Evolutionary conservation across 2,329 filamentous ascomycete genomes (phyloP), one percentile per base, ranked within the genome.

Genomic region (Aspergillus candidus): DNA sequence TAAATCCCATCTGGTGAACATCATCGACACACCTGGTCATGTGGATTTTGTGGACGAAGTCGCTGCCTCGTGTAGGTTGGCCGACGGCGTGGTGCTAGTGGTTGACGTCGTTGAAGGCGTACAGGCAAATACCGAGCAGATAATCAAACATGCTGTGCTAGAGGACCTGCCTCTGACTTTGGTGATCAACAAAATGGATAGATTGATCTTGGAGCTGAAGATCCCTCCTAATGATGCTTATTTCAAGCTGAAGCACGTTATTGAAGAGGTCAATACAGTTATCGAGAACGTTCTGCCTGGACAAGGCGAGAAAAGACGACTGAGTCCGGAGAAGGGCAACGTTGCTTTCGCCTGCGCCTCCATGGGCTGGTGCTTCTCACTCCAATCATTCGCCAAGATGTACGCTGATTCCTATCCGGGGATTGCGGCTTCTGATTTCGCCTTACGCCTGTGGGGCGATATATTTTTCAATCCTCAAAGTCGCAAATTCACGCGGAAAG

Each of bases 41-140:
- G 93, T 97, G 61, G 96, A 98, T 67, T 98, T 98, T 65, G 91
- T 94, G 34, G 93, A 98, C 63, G 93, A 98, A 67, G 88, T 98
- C 32, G 93, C 93, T 7, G 83, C 89, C 4, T 85, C 89, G 1
- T 73, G 95, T 57, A 82, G 93, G 34, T 71, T 98, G 40, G 90
- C 86, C 4, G 93, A 98, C 62, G 93, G 93, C 47, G 82, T 97
- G 17, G 91, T 94, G 41, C 72, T 98, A 38, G 84, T 98, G 11
- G 90, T 98, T 12, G 93, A 98, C 64, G 88, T 96, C 15, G 88
- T 98, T 1, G 93, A 98, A 67, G 93, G 93, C n/a, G 90, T 98
- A n/a, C 93, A 97, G 70, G 79, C 93, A 58, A 95, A 95, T 66
- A 94, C 93, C 0, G 91, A 98, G 69, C 87, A 96, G 65, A 90